Evolutionary conservation across 208 protist species (phyloP), one percentile per base, ranked within the genome.

Genomic region (Trypanosomatidae sp.): DNA sequence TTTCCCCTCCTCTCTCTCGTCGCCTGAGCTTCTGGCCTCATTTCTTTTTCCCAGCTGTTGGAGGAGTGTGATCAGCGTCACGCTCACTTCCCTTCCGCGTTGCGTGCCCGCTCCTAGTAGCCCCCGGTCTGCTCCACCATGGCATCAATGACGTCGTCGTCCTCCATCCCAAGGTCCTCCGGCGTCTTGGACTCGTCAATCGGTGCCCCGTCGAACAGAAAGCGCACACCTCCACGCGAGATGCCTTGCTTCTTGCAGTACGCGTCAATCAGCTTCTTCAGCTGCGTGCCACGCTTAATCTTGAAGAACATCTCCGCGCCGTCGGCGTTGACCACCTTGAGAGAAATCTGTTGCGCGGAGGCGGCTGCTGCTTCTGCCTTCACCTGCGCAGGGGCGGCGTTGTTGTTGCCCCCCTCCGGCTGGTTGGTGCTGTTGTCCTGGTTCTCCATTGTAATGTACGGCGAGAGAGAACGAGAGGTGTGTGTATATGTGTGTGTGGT

Each of bases 231-330:
- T 28, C 84, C 84, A 36, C 85, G 83, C 2, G 82, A 81, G 25
- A 99, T 94, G 72, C 91, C 95, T 76, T 98, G 95, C 80, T 98
- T 97, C 82, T 98, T 98, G 86, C 97, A 99, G 84, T 98, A 99
- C 15, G 97, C 97, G 66, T 99, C 97, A 82, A 99, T 98, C 36
- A 99, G 77, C 84, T 99, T 99, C 47, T 93, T 91, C 53, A 99
- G 81, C 73, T 90, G 92, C 15, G 98, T 99, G 15, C 82, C 84
- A n/a, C 83, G 82, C 76, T 98, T 98, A 56, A 99, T 99, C 69
- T 98, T 98, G 81, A 99, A 99, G 80, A 97, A 98, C 74, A 99
- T 97, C 80, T 99, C 97, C 15, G 85, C 91, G 9, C 96, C 97
- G 36, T 98, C 94, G 4, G 88, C 91, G 81, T 97, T 97, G 2